Evolutionary conservation across 805 yeast genomes (phyloP).

Genomic region (Candida rishiriensis): DNA sequence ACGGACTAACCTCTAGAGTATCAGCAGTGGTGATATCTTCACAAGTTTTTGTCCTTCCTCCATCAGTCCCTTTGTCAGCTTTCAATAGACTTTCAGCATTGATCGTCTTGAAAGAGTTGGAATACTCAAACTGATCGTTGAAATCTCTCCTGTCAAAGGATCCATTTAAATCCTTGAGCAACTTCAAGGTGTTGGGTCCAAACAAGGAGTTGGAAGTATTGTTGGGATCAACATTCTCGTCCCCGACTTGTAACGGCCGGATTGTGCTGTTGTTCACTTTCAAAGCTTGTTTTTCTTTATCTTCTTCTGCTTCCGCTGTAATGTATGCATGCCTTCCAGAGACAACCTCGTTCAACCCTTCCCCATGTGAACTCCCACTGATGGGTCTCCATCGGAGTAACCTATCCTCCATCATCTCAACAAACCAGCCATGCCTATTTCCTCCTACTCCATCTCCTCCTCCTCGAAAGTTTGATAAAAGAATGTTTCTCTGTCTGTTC

Average conservation of each 20-base stretch:
- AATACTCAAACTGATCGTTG: slow-evolving; percentile 9
- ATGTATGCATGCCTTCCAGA: slow-evolving; percentile 32
- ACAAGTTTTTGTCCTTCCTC: not conserved
- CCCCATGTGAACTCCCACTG: slow-evolving; percentile 21
- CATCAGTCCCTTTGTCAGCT: not conserved
- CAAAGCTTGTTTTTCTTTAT: not conserved
- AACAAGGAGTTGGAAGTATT: too few species aligned
- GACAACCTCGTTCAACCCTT: slow-evolving; percentile 23
- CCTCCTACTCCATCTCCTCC: not conserved
- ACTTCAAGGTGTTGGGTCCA: too few species aligned
- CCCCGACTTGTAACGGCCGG: too few species aligned
- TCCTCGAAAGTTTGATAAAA: too few species aligned
- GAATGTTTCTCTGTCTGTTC: too few species aligned
- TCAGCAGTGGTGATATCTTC: not conserved
- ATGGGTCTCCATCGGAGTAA: slow-evolving; percentile 33
- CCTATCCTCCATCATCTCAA: slow-evolving; percentile 33
- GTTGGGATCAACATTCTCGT: too few species aligned
- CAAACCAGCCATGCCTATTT: slow-evolving; percentile 9
- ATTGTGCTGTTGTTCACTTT: not conserved
- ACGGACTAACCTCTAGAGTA: slow-evolving; percentile 9
- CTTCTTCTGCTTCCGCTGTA: not conserved
- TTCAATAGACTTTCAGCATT: too few species aligned
- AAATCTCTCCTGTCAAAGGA: slow-evolving; percentile 13
- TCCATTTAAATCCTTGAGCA: slow-evolving; percentile 12
- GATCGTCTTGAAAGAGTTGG: slow-evolving; percentile 13